A percentile compares a stretch with the other conserved stretches of the same genome.
phyloP scores from a whole-genome alignment of 2,329 filamentous ascomycete species.

The Cadophora malorum region DNA sequence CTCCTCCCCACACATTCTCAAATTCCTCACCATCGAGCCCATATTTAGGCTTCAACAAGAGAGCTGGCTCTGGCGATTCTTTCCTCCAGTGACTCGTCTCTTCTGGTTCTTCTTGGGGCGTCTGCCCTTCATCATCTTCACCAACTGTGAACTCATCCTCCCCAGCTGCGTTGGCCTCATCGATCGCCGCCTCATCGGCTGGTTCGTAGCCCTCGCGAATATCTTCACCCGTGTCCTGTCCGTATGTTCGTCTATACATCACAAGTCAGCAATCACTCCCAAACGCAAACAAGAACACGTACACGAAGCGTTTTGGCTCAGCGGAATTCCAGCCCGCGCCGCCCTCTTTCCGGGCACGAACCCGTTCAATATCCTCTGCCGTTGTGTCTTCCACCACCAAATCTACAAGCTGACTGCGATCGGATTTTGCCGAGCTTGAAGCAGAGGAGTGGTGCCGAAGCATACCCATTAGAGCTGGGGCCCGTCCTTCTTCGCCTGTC shows the following conservation, averaged over 20 bases:
- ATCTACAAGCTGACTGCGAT: constrained; percentile 69
- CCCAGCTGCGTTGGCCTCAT: constrained; percentile 51
- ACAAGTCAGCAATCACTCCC: neutral
- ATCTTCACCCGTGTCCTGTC: constrained; percentile 54
- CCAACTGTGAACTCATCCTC: constrained; percentile 37
- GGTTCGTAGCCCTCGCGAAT: constrained; percentile 62
- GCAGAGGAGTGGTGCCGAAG: constrained; percentile 55
- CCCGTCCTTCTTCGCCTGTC: constrained; percentile 43
- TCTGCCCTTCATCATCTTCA: constrained; percentile 43
- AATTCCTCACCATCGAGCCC: constrained; percentile 46
- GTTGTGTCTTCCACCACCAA: constrained; percentile 69
- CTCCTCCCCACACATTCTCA: constrained; percentile 46
- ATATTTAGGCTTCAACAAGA: constrained; percentile 45
- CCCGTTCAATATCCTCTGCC: constrained; percentile 66
- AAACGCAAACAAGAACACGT: constrained; percentile 41
- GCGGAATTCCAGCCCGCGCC: constrained; percentile 65
- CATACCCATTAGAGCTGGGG: constrained; percentile 45
- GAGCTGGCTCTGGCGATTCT: constrained; percentile 35
- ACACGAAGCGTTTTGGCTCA: constrained; percentile 61
- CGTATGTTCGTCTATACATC: constrained; percentile 52
- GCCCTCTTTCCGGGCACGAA: constrained; percentile 67
- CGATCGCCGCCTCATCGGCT: constrained; percentile 50
- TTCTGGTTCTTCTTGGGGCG: constrained; percentile 46
- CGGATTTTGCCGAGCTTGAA: constrained; percentile 57
- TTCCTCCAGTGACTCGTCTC: constrained; percentile 55